phyloP scores from a whole-genome alignment of 2,329 filamentous ascomycete genomes.

The Nothophoma quercina region DNA sequence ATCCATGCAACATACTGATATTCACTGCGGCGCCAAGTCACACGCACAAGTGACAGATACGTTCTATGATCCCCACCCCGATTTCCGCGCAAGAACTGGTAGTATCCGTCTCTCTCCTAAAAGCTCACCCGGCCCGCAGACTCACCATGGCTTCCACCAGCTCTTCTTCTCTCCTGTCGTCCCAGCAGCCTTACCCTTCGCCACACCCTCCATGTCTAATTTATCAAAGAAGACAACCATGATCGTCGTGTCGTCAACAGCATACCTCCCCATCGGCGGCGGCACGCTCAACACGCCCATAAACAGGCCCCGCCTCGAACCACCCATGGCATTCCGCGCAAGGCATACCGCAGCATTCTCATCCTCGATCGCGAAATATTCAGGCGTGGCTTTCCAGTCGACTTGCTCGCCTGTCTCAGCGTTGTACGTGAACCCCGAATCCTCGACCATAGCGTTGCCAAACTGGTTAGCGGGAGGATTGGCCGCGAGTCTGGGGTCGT shows the following conservation, averaged over 20 bases:
- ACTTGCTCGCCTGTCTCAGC: constrained; percentile 46
- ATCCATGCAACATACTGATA: no score
- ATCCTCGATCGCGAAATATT: constrained; percentile 60
- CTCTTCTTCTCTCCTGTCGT: constrained; percentile 10
- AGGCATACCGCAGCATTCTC: constrained; percentile 62
- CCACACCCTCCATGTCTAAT: constrained; percentile 9
- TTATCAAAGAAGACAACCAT: constrained; percentile 63
- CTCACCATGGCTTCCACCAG: constrained; percentile 19
- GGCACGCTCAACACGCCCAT: constrained; percentile 48
- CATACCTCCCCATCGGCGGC: constrained; percentile 46
- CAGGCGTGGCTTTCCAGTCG: constrained; percentile 52
- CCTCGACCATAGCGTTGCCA: constrained; percentile 19
- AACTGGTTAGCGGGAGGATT: constrained; percentile 22
- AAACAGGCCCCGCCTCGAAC: constrained; percentile 53
- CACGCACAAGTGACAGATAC: no score
- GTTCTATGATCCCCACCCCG: no score
- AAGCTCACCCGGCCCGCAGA: no score
- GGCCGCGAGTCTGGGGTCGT: constrained; percentile 23
- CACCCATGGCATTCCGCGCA: constrained; percentile 61
- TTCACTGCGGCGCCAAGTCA: no score
- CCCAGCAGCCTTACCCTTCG: background rate
- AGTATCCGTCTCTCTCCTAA: no score
- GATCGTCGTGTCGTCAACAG: constrained; percentile 61
- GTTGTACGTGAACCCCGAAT: constrained; percentile 46
- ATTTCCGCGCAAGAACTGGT: no score